phyloP scores from a whole-genome alignment of 352 stramenopile genomes.

The Nothophytophthora sp. region DNA sequence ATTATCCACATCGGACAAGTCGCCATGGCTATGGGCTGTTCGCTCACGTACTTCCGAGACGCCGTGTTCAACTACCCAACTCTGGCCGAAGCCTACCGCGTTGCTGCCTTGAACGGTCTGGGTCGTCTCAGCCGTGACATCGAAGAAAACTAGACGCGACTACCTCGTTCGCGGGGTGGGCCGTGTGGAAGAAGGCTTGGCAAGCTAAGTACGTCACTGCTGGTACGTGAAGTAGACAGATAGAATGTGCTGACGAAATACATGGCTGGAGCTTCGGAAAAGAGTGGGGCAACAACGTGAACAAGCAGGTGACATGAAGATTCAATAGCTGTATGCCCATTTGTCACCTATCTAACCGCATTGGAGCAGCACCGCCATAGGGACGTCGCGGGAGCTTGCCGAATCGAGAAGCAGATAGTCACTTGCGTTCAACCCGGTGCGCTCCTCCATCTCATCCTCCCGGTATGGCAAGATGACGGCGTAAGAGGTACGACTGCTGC shows the following conservation, averaged over 20 bases:
- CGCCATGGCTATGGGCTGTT: constrained; percentile 77
- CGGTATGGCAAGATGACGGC: constrained; percentile 33
- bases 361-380: constrained; percentile 20
- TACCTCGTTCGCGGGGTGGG: not conserved
- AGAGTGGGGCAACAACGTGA: constrained; percentile 1
- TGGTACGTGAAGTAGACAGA: constrained; percentile 10
- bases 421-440: constrained; percentile 16
- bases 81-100: constrained; percentile 89
- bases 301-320: constrained; percentile 7
- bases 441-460: constrained; percentile 25
- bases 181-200: not conserved
- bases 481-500: not conserved
- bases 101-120: constrained; percentile 86
- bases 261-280: constrained; percentile 4
- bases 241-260: constrained; percentile 35
- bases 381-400: constrained; percentile 19
- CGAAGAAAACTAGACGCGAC: constrained; percentile 55
- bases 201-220: constrained; percentile 11
- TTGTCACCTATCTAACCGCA: constrained; percentile 11
- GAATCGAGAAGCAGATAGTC: constrained; percentile 25
- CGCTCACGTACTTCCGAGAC: constrained; percentile 89
- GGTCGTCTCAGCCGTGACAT: constrained; percentile 83
- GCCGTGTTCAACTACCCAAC: constrained; percentile 94
- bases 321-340: not conserved
- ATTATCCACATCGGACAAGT: constrained; percentile 94